These are phyloP conservation scores for Teratosphaeria nubilosa DNA, from an alignment of 2,329 filamentous ascomycete genomes.

Conservation along the genomic window DNA sequence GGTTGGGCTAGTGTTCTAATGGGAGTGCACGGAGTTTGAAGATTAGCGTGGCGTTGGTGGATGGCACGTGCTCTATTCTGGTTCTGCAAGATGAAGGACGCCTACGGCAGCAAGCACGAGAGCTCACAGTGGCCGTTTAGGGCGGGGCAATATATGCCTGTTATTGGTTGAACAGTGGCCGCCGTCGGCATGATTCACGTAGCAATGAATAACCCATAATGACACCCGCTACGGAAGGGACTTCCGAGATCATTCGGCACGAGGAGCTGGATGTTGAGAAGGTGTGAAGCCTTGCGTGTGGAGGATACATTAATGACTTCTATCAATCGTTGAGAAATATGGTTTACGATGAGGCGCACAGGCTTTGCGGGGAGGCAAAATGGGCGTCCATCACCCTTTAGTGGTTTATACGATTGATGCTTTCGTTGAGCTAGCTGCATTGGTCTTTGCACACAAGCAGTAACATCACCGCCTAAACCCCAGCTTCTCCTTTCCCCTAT, in stretches of 20 bases:
- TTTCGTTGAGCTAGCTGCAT: too few species aligned
- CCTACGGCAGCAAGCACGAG: too few species aligned
- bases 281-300: neutral
- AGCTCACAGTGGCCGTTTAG: too few species aligned
- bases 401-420: too few species aligned
- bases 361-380: too few species aligned
- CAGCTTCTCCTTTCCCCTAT: neutral
- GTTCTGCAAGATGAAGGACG: neutral
- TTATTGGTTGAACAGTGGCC: too few species aligned
- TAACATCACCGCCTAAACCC: neutral
- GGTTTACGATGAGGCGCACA: too few species aligned
- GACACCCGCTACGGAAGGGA: neutral
- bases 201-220: too few species aligned
- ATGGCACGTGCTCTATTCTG: neutral
- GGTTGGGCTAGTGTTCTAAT: conserved; percentile 8
- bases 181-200: too few species aligned
- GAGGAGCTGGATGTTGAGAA: neutral
- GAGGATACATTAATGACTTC: neutral
- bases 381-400: too few species aligned
- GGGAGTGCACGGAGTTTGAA: neutral
- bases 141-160: too few species aligned
- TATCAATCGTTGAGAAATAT: too few species aligned
- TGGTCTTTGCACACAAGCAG: neutral
- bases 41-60: conserved; percentile 7
- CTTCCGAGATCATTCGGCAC: neutral